These are phyloP conservation scores for Trypanosoma scelopori DNA, from an alignment of 208 protist genomes.

Conservation along the genomic window DNA sequence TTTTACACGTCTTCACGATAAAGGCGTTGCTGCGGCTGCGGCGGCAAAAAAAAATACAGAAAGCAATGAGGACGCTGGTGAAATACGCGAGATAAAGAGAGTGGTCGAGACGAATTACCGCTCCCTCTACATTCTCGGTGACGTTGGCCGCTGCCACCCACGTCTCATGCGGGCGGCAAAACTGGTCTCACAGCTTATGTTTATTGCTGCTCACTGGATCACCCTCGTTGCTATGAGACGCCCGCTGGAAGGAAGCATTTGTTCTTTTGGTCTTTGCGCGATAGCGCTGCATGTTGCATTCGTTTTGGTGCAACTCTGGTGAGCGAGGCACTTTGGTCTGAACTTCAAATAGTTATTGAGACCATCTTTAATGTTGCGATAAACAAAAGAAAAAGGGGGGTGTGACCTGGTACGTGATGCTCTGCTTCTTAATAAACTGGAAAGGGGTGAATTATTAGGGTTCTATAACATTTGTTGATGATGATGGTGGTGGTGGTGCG, in stretches of 20 bases:
- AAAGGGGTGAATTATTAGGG: too few species aligned
- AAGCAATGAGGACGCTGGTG: neutral
- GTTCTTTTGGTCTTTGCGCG: conserved; percentile 41
- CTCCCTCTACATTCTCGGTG: conserved; percentile 41
- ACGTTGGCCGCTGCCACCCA: conserved; percentile 33
- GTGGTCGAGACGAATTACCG: neutral
- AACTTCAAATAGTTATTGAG: neutral
- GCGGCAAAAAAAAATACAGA: conserved; percentile 10
- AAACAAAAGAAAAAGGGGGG: too few species aligned
- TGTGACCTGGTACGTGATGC: too few species aligned
- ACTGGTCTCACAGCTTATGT: conserved; percentile 6
- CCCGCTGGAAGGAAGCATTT: conserved; percentile 53
- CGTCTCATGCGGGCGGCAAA: conserved; percentile 8
- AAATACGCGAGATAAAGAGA: neutral
- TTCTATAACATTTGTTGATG: too few species aligned
- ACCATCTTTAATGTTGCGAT: too few species aligned
- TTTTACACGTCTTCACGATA: conserved; percentile 30
- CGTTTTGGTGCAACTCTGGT: conserved; percentile 19
- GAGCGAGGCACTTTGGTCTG: neutral
- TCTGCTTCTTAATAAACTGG: too few species aligned
- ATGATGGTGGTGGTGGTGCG: too few species aligned
- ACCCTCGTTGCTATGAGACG: conserved; percentile 49
- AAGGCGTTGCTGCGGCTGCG: conserved; percentile 1
- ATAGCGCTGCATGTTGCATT: conserved; percentile 33
- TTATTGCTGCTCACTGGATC: conserved; percentile 41